Conservation (phyloP, 495 filamentous ascomycete genomes). For the Massariosphaeria phaeospora region DNA sequence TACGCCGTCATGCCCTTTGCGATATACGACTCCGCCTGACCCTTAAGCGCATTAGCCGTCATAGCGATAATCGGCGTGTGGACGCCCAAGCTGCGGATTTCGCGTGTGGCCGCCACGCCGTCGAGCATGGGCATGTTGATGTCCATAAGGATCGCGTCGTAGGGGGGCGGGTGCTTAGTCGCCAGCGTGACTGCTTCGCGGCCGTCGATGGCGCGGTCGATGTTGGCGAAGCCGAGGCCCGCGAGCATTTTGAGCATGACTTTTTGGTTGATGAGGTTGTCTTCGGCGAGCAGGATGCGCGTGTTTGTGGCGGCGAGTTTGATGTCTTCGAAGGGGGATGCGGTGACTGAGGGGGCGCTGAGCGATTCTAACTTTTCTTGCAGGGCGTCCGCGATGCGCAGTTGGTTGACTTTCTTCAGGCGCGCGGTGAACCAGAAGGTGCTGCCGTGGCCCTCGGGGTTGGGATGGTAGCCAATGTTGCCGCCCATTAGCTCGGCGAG, state of each 20-base stretch:
- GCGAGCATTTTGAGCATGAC: constrained; percentile 57
- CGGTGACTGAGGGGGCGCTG: neutral
- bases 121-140: constrained; percentile 51
- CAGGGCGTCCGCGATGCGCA: constrained; percentile 29
- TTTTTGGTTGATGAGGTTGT: constrained; percentile 54
- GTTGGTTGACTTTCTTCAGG: constrained; percentile 44
- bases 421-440: constrained; percentile 57
- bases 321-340: constrained; percentile 24
- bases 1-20: constrained; percentile 61
- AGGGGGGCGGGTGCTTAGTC: constrained; percentile 47
- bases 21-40: constrained; percentile 54
- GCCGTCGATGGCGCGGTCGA: constrained; percentile 54
- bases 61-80: constrained; percentile 58
- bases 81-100: constrained; percentile 41
- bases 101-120: constrained; percentile 41
- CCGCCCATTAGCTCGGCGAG: constrained; percentile 31
- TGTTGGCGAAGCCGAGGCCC: constrained; percentile 49
- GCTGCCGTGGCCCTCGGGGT: constrained; percentile 50
- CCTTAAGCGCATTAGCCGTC: constrained; percentile 60
- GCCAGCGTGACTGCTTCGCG: constrained; percentile 53
- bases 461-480: constrained; percentile 45
- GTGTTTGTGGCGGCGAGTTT: constrained; percentile 37
- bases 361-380: constrained; percentile 32
- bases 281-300: constrained; percentile 43
- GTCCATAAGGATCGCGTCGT: constrained; percentile 54